These are phyloP conservation scores for Backusella tarrabulga DNA, from an alignment of 192 early-diverging fungal species.

Conservation along the genomic window DNA sequence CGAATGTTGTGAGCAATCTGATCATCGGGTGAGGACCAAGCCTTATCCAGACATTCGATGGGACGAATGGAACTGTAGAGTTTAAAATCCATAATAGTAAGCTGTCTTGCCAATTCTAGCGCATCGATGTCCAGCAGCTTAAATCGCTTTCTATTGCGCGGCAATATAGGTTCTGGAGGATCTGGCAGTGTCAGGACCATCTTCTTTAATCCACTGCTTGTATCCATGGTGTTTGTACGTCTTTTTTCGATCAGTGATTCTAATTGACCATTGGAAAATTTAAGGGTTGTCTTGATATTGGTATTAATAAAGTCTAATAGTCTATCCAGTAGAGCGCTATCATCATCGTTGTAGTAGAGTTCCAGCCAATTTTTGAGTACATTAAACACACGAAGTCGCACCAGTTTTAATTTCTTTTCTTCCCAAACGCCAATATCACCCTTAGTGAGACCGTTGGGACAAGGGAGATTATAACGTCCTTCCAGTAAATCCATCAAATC, in stretches of 20 bases:
- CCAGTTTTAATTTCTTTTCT: constrained; percentile 81
- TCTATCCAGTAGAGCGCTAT: constrained; percentile 43
- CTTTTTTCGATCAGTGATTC: constrained; percentile 27
- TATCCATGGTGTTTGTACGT: constrained; percentile 40
- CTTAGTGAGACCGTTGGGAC: constrained; percentile 60
- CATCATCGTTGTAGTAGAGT: constrained; percentile 76
- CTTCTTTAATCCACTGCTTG: constrained; percentile 52
- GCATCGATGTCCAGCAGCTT: constrained; percentile 85
- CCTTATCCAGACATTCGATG: constrained; percentile 83
- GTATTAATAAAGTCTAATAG: constrained; percentile 23
- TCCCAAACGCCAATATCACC: constrained; percentile 76
- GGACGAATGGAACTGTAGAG: constrained; percentile 80
- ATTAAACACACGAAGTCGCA: constrained; percentile 90
- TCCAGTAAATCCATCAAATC: constrained; percentile 76
- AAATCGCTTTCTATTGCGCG: constrained; percentile 70
- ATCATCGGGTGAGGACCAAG: constrained; percentile 69
- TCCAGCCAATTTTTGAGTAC: constrained; percentile 93
- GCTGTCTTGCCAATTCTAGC: constrained; percentile 88
- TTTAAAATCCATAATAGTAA: constrained; percentile 85
- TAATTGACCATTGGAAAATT: constrained; percentile 22
- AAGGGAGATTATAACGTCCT: constrained; percentile 68
- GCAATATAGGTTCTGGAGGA: constrained; percentile 75
- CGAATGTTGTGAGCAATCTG: constrained; percentile 82
- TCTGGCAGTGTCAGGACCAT: constrained; percentile 59
- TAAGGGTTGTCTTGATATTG: constrained; percentile 21